phyloP scores from a whole-genome alignment of 2,329 filamentous ascomycete species.

The Colletotrichum lindemuthianum region DNA sequence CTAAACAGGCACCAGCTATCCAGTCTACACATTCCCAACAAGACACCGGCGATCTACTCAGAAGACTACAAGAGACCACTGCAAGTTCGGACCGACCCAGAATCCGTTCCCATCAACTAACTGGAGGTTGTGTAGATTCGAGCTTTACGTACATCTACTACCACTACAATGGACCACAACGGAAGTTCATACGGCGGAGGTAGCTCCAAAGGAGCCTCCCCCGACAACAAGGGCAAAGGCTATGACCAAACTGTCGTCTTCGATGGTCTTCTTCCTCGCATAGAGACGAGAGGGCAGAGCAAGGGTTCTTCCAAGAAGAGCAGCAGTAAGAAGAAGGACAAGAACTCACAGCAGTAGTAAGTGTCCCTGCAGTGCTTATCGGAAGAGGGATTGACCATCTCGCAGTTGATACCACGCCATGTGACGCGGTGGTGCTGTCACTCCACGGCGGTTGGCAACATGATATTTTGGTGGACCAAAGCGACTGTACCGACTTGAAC shows the following conservation, averaged over 20 bases:
- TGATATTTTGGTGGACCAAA: too few relatives aligned
- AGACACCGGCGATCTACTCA: conserved; percentile 25
- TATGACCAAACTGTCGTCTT: conserved; percentile 31
- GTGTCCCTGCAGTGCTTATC: not conserved
- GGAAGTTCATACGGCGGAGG: conserved; percentile 22
- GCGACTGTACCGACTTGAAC: too few relatives aligned
- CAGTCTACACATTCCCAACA: conserved; percentile 9
- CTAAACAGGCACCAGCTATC: conserved; percentile 10
- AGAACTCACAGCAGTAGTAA: conserved; percentile 21
- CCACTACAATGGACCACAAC: conserved; percentile 26
- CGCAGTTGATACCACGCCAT: conserved; percentile 5
- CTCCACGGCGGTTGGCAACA: too few relatives aligned
- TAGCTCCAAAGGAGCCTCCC: conserved; percentile 34
- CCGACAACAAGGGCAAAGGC: conserved; percentile 31
- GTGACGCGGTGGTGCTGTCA: too few relatives aligned
- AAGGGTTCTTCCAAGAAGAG: conserved; percentile 31
- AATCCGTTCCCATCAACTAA: not conserved
- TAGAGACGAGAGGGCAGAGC: conserved; percentile 40
- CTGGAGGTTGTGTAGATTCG: conserved; percentile 7
- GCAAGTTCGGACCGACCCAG: not conserved
- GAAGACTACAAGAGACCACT: conserved; percentile 32
- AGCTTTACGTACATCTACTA: conserved; percentile 21
- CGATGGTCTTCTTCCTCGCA: conserved; percentile 39
- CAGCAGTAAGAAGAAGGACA: conserved; percentile 31
- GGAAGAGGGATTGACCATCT: conserved; percentile 3